Base-by-base conservation (phyloP, 2,329 filamentous ascomycete genomes). In the Cryphonectria naterciae region DNA sequence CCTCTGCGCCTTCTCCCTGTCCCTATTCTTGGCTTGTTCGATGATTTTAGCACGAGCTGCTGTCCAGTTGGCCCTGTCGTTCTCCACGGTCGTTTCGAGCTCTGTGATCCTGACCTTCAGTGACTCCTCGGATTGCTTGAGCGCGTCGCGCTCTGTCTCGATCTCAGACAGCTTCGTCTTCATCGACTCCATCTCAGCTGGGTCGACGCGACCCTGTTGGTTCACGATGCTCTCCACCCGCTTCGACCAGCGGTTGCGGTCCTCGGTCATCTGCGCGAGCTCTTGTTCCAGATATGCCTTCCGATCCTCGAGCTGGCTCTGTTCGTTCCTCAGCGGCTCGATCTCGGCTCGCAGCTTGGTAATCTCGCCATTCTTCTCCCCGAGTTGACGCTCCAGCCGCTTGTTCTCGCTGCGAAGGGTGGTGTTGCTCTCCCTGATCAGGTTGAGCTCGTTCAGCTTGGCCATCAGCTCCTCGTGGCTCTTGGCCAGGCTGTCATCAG, bases 241-340 rank as follows among this genome's bases (percentile, higher is more conserved):
- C 84, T 98, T 95, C 81, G 97, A 94, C 93, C 95, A 98, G 70
- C 93, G 89, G 78, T 98, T 95, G 22, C 96, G 91, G 78, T 98
- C 95, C 76, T 96, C 92, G 75, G 97, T 92, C 13, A 98, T 86
- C 74, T 98, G 88, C 77, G 93, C 93, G 78, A 98, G 89, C 78
- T 98, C 95, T 17, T 94, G 94, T 75, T 97, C 92, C 76, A 95
- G 92, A 74, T 92, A 93, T 72, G 92, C 89, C 73, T 93, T 87
- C 73, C 95, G 89, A 71, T 92, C 94, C 78, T 97, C 93, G 19
- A 98, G 85, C 77, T 97, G 94, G 15, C 90, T 87, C 58, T 98
- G 91, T 73, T 90, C 92, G 68, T 89, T 88, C 79, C 97, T 92
- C 25, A 98, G 85, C 13, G 96, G 96, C 76, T 96, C 90, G 6